Conservation (phyloP, 1,284 basidiomycete species). For the Tilletia indica region DNA sequence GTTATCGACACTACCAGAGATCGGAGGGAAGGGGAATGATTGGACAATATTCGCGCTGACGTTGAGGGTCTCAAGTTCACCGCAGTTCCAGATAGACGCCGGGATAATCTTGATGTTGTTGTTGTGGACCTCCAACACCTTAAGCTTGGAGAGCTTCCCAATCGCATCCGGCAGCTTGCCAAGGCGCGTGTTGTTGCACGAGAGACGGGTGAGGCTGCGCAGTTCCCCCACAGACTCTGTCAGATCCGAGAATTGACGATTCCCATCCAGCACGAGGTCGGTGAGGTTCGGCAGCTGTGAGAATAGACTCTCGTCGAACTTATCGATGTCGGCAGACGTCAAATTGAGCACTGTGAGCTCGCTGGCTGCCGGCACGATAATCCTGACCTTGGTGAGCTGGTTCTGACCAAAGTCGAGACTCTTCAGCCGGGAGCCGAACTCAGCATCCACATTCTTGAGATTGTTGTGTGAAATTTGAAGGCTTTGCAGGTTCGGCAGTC, state of each 20-base stretch:
- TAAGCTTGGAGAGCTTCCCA: conserved; percentile 74
- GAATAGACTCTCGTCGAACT: conserved; percentile 66
- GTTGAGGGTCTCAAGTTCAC: conserved; percentile 73
- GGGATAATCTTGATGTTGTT: conserved; percentile 83
- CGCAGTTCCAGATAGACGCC: conserved; percentile 78
- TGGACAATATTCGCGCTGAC: conserved; percentile 83
- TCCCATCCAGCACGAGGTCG: conserved; percentile 48
- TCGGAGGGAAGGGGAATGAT: conserved; percentile 69
- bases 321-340: conserved; percentile 84
- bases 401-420: conserved; percentile 49
- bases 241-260: conserved; percentile 74
- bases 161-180: conserved; percentile 74
- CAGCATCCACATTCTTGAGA: conserved; percentile 46
- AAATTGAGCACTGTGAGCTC: conserved; percentile 79
- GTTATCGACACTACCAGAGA: conserved; percentile 33
- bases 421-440: conserved; percentile 33
- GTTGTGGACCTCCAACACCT: conserved; percentile 80
- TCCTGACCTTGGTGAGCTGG: conserved; percentile 44
- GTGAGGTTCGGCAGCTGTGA: conserved; percentile 41
- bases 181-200: conserved; percentile 86
- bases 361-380: conserved; percentile 60
- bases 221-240: conserved; percentile 79
- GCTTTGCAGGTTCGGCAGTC: conserved; percentile 41
- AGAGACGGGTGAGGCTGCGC: conserved; percentile 69
- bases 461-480: conserved; percentile 51